phyloP scores from a whole-genome alignment of 75 land plant species.

The Selaginella tamariscina region DNA sequence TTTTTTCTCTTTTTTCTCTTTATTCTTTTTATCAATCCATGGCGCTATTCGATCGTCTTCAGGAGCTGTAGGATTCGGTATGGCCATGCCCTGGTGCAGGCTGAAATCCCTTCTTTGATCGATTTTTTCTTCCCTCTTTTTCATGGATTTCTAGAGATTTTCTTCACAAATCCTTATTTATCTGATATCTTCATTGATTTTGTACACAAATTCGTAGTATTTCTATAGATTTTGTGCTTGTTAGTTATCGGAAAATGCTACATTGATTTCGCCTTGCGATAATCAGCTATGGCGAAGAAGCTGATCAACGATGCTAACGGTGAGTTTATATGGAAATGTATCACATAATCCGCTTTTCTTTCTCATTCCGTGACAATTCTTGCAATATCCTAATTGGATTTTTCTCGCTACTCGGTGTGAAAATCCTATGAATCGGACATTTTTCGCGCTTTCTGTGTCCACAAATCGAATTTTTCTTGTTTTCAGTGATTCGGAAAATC shows the following conservation, averaged over 20 bases:
- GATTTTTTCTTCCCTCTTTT: neutral
- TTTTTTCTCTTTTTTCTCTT: neutral
- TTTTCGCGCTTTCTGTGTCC: neutral
- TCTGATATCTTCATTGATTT: neutral
- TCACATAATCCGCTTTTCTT: neutral
- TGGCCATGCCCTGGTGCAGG: neutral
- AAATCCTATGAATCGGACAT: too few species aligned
- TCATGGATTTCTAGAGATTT: neutral
- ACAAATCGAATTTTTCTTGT: neutral
- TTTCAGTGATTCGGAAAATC: neutral
- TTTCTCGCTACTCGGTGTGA: neutral
- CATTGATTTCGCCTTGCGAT: neutral
- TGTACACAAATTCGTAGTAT: too few species aligned
- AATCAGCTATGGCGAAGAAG: constrained; percentile 37
- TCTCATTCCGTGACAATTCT: neutral
- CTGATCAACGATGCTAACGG: constrained; percentile 76
- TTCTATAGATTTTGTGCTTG: too few species aligned
- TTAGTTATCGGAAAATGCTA: neutral
- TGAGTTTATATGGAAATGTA: constrained; percentile 10
- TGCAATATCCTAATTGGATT: neutral
- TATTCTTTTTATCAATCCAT: neutral
- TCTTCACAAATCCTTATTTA: neutral
- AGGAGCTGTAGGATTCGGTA: too few species aligned
- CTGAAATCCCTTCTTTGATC: neutral
- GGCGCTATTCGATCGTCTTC: too few species aligned